These are phyloP conservation scores for Emmonsiellopsis sp. DNA, from an alignment of 2,329 filamentous ascomycete genomes.

Conservation along the genomic window DNA sequence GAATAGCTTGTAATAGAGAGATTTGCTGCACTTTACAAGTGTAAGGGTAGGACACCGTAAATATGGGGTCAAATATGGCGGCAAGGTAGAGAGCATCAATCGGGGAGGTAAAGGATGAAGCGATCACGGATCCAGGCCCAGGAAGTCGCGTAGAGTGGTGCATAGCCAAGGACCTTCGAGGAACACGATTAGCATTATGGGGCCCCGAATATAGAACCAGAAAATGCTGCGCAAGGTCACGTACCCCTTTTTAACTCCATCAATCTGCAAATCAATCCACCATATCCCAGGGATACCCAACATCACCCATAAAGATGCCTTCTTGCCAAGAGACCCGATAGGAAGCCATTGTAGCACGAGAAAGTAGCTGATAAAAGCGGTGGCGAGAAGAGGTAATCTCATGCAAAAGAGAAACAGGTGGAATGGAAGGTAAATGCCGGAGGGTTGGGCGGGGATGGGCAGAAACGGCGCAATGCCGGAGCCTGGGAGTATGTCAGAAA, in stretches of 20 bases:
- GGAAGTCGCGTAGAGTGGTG: conserved; percentile 68
- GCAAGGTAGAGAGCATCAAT: conserved; percentile 90
- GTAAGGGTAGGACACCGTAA: conserved; percentile 73
- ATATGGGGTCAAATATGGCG: conserved; percentile 92
- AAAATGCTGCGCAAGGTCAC: conserved; percentile 14
- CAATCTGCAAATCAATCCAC: conserved; percentile 98
- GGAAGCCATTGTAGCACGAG: conserved; percentile 75
- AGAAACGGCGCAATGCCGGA: conserved; percentile 96
- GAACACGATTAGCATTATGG: background rate
- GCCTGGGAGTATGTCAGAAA: conserved; percentile 45
- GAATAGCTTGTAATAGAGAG: conserved; percentile 65
- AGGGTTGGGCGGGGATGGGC: conserved; percentile 60
- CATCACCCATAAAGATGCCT: conserved; percentile 78
- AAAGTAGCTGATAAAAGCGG: conserved; percentile 63
- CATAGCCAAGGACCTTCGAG: conserved; percentile 56
- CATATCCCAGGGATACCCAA: conserved; percentile 86
- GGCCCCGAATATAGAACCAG: background rate
- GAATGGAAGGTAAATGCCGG: conserved; percentile 54
- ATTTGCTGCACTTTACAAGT: conserved; percentile 66
- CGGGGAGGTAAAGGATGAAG: conserved; percentile 82
- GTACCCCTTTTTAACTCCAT: conserved; percentile 85
- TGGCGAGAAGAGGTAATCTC: conserved; percentile 68
- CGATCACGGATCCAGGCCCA: conserved; percentile 70
- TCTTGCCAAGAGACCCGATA: conserved; percentile 59
- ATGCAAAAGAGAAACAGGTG: conserved; percentile 68